Conservation (phyloP, 306 rosid species). For the Cicer arietinum region DNA sequence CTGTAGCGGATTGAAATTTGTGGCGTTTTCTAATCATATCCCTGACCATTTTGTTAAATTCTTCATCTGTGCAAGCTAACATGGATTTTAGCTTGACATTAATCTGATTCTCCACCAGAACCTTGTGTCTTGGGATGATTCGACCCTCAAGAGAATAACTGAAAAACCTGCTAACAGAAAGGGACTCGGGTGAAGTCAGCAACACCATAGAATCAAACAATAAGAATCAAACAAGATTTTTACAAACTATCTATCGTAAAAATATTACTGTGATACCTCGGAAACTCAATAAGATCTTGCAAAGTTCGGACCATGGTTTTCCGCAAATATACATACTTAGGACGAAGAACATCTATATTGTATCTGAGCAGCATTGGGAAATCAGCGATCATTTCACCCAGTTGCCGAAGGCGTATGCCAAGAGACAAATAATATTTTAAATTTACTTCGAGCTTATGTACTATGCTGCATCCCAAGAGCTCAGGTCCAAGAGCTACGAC, state of each 20-base stretch:
- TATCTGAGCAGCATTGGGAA: constrained; percentile 90
- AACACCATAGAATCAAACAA: background rate
- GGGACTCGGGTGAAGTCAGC: constrained; percentile 4
- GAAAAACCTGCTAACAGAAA: constrained; percentile 65
- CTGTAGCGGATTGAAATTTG: constrained; percentile 57
- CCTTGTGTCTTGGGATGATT: constrained; percentile 86
- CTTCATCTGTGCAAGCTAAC: constrained; percentile 78
- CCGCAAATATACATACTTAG: constrained; percentile 79
- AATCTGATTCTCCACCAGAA: constrained; percentile 74
- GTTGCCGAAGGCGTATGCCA: constrained; percentile 61
- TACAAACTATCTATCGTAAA: constrained; percentile 23
- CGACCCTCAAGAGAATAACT: constrained; percentile 91
- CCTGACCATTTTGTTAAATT: constrained; percentile 72
- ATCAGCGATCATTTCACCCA: constrained; percentile 91
- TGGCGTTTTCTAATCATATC: constrained; percentile 57
- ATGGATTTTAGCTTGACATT: constrained; percentile 80
- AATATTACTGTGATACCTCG: constrained; percentile 60
- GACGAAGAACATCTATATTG: constrained; percentile 76
- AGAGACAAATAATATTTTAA: constrained; percentile 84
- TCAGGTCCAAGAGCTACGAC: constrained; percentile 88
- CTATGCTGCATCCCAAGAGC: constrained; percentile 86
- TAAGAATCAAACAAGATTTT: constrained; percentile 15
- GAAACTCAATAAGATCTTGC: constrained; percentile 84
- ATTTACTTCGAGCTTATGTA: constrained; percentile 76
- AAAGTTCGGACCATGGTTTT: constrained; percentile 85